Conservation (phyloP, 139 green algal genomes). For the Trebouxia sp. region DNA sequence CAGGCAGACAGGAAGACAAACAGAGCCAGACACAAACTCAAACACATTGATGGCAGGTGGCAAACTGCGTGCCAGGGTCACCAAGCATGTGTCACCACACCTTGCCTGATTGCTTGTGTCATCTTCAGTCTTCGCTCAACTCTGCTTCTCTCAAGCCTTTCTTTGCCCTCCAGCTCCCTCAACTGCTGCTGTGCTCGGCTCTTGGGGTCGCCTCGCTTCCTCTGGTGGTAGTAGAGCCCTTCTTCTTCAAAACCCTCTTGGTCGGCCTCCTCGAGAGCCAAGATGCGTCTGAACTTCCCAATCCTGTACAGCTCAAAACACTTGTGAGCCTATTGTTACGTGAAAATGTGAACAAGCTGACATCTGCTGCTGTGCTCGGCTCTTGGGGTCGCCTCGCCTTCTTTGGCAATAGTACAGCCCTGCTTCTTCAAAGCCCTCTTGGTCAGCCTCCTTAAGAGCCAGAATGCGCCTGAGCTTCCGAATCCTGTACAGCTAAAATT, state of each 20-base stretch:
- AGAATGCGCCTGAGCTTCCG: conserved; percentile 17
- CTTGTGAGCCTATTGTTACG: not conserved
- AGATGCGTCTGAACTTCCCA: conserved; percentile 10
- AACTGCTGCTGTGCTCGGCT: conserved; percentile 27
- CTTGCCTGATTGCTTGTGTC: not conserved
- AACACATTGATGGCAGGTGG: no score
- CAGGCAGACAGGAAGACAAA: not conserved
- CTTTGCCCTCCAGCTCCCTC: conserved; percentile 31
- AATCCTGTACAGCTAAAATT: no score
- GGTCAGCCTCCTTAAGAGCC: conserved; percentile 26
- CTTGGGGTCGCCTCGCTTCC: conserved; percentile 14
- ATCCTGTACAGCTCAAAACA: not conserved
- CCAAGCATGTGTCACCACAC: not conserved
- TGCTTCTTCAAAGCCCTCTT: conserved; percentile 18
- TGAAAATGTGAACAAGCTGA: no score
- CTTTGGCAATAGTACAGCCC: conserved; percentile 4
- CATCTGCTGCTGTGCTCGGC: conserved; percentile 26
- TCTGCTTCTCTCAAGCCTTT: conserved; percentile 16
- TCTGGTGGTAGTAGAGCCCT: conserved; percentile 6
- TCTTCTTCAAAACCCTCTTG: conserved; percentile 22
- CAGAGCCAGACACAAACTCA: no score
- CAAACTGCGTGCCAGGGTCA: not conserved
- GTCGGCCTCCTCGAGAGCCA: conserved; percentile 29
- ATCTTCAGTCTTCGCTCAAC: conserved; percentile 23
- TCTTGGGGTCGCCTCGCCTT: conserved; percentile 7